phyloP scores from a whole-genome alignment of 2,329 filamentous ascomycete species.

The Venturia nashicola region DNA sequence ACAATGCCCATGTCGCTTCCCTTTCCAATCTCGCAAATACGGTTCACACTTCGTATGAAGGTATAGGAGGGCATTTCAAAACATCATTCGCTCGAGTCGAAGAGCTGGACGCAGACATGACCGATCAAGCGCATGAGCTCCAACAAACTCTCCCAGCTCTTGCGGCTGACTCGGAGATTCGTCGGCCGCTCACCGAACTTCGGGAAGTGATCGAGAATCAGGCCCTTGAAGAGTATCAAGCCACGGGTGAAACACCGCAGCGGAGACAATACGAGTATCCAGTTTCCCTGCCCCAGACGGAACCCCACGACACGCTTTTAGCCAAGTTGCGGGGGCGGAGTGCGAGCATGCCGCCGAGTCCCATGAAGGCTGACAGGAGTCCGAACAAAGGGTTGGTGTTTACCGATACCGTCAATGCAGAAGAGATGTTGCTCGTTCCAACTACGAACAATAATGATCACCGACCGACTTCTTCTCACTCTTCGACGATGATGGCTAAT shows the following conservation, averaged over 20 bases:
- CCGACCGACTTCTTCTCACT: conserved; percentile 14
- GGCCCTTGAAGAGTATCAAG: conserved; percentile 63
- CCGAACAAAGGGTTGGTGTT: conserved; percentile 18
- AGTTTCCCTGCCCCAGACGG: conserved; percentile 64
- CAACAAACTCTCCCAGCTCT: conserved; percentile 51
- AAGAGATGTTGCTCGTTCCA: conserved; percentile 5
- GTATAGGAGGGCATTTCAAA: conserved; percentile 57
- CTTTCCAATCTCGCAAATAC: conserved; percentile 53
- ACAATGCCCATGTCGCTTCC: conserved; percentile 55
- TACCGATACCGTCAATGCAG: conserved; percentile 10
- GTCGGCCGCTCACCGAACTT: conserved; percentile 58
- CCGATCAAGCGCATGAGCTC: conserved; percentile 31
- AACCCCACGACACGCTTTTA: conserved; percentile 45
- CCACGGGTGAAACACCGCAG: conserved; percentile 77
- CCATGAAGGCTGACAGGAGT: conserved; percentile 34
- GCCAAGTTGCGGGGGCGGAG: conserved; percentile 32
- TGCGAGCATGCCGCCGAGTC: conserved; percentile 16
- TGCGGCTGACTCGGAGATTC: conserved; percentile 40
- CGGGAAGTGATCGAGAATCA: conserved; percentile 55
- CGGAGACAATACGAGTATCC: conserved; percentile 75
- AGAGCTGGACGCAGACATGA: conserved; percentile 56
- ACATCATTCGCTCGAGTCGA: conserved; percentile 56
- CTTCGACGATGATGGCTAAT: conserved; percentile 6
- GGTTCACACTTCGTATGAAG: conserved; percentile 61
- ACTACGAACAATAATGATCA: conserved; percentile 17